Evolutionary conservation across 163 green algal genomes (phyloP).

Genomic region (Smithsoniella earleae): DNA sequence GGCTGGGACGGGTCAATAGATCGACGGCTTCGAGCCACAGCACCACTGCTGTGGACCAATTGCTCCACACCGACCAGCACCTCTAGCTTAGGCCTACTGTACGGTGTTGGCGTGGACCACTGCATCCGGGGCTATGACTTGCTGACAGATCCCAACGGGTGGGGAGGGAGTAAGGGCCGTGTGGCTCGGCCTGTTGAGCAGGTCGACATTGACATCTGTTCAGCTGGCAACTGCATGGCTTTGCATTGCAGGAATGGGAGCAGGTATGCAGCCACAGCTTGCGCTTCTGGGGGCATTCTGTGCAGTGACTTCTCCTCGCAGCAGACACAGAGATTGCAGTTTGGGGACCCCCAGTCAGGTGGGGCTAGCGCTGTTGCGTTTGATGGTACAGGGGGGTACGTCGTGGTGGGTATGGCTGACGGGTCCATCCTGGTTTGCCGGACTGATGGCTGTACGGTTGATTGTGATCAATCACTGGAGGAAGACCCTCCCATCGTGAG

Average conservation of each 20-base stretch:
- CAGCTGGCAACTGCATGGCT: not conserved
- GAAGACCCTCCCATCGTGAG: too few species aligned
- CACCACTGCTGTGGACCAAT: not conserved
- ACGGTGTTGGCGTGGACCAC: not conserved
- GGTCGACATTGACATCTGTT: not conserved
- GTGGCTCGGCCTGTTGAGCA: not conserved
- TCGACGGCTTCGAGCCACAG: not conserved
- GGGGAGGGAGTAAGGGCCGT: not conserved
- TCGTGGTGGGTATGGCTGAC: not conserved
- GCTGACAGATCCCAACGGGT: not conserved
- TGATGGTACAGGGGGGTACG: not conserved
- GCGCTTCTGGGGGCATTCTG: not conserved
- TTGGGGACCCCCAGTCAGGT: not conserved
- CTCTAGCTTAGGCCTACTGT: not conserved
- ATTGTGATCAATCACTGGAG: not conserved
- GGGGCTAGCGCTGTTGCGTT: not conserved
- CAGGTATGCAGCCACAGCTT: not conserved
- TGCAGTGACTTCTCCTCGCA: not conserved
- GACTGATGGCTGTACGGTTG: not conserved
- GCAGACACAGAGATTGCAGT: not conserved
- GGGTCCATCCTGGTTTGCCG: not conserved
- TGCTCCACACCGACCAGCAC: not conserved
- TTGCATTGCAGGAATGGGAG: not conserved
- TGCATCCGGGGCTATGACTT: not conserved
- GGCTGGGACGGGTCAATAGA: not conserved